Evolutionary conservation across 768 basidiomycete genomes (phyloP).

Genomic region (Tricholoma furcatifolium): DNA sequence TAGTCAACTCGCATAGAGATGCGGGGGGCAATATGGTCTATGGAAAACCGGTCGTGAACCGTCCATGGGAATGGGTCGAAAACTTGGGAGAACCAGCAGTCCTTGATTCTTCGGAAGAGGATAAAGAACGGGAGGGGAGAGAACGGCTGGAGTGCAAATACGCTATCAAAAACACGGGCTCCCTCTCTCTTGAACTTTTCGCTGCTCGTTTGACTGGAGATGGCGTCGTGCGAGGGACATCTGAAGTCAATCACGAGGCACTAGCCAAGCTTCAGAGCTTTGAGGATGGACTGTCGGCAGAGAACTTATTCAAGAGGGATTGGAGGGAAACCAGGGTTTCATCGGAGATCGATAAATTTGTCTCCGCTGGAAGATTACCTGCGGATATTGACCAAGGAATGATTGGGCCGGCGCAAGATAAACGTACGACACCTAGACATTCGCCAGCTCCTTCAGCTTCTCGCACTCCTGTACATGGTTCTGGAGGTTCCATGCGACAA

Average conservation of each 20-base stretch:
- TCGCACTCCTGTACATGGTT: conserved; percentile 46
- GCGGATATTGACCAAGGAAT: conserved; percentile 22
- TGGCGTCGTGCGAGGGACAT: conserved; percentile 33
- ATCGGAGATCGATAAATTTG: conserved; percentile 31
- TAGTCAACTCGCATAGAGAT: conserved; percentile 61
- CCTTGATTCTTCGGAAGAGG: conserved; percentile 42
- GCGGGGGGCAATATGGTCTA: conserved; percentile 46
- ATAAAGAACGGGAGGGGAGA: conserved; percentile 38
- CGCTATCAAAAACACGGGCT: conserved; percentile 61
- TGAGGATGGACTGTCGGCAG: conserved; percentile 61
- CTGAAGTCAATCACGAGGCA: conserved; percentile 28
- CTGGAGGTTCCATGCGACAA: conserved; percentile 49
- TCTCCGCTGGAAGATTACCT: conserved; percentile 17
- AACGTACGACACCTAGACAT: conserved; percentile 27
- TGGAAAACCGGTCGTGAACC: conserved; percentile 59
- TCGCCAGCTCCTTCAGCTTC: conserved; percentile 46
- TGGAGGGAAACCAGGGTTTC: conserved; percentile 72
- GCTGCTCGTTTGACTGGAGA: conserved; percentile 67
- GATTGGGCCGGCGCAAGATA: conserved; percentile 19
- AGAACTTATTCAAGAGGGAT: conserved; percentile 69
- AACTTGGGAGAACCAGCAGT: conserved; percentile 59
- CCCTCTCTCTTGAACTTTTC: conserved; percentile 73
- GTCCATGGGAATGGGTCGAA: conserved; percentile 88
- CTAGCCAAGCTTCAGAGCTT: conserved; percentile 55
- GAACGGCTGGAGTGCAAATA: conserved; percentile 33